These are phyloP conservation scores for Neonectria hederae DNA, from an alignment of 2,329 filamentous ascomycete genomes.

Conservation along the genomic window DNA sequence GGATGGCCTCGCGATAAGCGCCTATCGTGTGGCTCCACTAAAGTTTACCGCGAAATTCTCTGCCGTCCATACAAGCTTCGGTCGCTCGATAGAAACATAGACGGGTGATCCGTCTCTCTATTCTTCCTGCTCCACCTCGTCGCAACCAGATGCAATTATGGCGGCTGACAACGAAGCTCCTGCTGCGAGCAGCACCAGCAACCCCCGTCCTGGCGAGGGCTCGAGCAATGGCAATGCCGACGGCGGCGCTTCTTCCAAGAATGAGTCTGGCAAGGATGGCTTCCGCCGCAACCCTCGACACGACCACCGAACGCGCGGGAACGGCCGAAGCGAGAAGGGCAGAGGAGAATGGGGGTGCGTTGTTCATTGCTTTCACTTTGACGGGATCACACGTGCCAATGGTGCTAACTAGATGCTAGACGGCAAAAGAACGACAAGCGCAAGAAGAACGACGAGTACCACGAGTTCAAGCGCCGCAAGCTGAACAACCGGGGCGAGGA, in stretches of 20 bases:
- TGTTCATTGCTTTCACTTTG: not conserved
- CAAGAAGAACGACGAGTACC: conserved; percentile 52
- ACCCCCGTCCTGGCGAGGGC: conserved; percentile 27
- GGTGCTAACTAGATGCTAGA: conserved; percentile 49
- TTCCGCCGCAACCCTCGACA: conserved; percentile 43
- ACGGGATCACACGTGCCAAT: conserved; percentile 37
- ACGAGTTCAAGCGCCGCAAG: conserved; percentile 55
- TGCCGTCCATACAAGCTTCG: conserved; percentile 21
- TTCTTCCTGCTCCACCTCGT: conserved; percentile 16
- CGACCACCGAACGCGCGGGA: conserved; percentile 42
- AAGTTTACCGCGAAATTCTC: conserved; percentile 29
- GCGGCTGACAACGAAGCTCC: conserved; percentile 44
- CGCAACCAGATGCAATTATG: conserved; percentile 47
- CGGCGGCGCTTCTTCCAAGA: conserved; percentile 22
- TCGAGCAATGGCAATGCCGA: conserved; percentile 33
- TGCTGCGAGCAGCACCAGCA: conserved; percentile 38
- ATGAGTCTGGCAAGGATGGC: conserved; percentile 34
- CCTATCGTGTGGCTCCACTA: conserved; percentile 18
- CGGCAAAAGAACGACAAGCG: conserved; percentile 51
- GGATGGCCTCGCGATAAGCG: conserved; percentile 19
- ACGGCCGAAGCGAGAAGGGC: conserved; percentile 44
- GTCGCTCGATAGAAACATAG: conserved; percentile 1
- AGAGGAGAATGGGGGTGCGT: conserved; percentile 45
- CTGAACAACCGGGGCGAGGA: conserved; percentile 48
- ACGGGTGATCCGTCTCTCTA: conserved; percentile 3